phyloP scores from a whole-genome alignment of 352 stramenopile genomes.

The Phytophthora europaea region DNA sequence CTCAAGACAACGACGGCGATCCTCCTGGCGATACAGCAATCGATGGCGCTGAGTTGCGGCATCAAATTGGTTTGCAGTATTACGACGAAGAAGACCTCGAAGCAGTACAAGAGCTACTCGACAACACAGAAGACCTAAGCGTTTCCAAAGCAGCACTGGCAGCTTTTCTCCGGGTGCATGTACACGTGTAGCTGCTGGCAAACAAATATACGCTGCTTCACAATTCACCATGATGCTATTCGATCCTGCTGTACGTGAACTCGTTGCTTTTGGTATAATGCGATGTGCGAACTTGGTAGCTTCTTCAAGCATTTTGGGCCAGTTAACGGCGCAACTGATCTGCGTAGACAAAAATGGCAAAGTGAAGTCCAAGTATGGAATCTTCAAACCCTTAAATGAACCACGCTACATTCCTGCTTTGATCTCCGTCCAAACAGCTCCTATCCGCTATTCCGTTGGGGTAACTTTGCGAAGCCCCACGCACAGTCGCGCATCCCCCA shows the following conservation, averaged over 20 bases:
- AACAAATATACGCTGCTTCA: neutral
- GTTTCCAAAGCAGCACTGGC: constrained; percentile 24
- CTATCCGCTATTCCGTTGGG: neutral
- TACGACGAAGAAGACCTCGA: constrained; percentile 32
- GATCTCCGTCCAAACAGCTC: constrained; percentile 2
- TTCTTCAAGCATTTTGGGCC: neutral
- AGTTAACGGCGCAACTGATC: neutral
- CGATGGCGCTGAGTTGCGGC: constrained; percentile 24
- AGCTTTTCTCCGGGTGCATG: constrained; percentile 24
- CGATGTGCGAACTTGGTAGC: neutral
- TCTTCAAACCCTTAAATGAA: no score
- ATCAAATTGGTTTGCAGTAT: constrained; percentile 38
- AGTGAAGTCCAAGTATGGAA: neutral
- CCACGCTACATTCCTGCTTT: neutral
- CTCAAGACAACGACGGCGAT: neutral
- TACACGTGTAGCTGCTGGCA: neutral
- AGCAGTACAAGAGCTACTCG: constrained; percentile 17
- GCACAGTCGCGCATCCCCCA: neutral
- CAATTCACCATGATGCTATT: neutral
- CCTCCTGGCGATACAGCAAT: neutral
- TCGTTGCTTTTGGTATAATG: neutral
- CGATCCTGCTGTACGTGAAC: no score
- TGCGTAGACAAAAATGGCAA: neutral
- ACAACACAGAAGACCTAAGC: neutral
- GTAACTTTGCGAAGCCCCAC: neutral